phyloP scores from a whole-genome alignment of 1,284 basidiomycete genomes.

The Pascua guehoae region DNA sequence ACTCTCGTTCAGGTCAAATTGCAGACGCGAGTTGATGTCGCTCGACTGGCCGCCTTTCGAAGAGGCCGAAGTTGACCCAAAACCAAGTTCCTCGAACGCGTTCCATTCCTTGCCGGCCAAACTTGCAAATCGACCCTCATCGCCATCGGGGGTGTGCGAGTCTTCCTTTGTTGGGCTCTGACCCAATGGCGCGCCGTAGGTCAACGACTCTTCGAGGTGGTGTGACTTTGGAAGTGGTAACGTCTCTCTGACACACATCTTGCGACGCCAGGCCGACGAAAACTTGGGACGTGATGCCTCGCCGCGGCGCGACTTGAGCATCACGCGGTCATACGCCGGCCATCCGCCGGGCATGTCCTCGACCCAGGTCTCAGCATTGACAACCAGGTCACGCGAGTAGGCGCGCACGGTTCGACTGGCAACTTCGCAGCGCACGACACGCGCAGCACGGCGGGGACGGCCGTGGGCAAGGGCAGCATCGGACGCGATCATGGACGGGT shows the following conservation, averaged over 20 bases:
- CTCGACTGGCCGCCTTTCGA: neutral
- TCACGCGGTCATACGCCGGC: slow-evolving; percentile 39
- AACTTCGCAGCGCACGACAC: slow-evolving; percentile 65
- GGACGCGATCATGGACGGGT: slow-evolving; percentile 63
- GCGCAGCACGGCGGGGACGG: slow-evolving; percentile 65
- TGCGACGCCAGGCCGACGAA: slow-evolving; percentile 29
- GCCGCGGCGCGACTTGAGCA: slow-evolving; percentile 24
- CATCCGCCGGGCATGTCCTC: slow-evolving; percentile 35
- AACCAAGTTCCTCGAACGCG: slow-evolving; percentile 76
- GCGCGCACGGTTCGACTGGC: slow-evolving; percentile 73
- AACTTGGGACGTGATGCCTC: slow-evolving; percentile 37
- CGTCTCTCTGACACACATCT: slow-evolving; percentile 36
- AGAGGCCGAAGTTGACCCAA: slow-evolving; percentile 44
- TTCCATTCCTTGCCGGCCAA: slow-evolving; percentile 83
- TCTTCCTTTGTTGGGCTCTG: neutral
- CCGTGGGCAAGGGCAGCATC: slow-evolving; percentile 44
- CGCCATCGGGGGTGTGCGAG: slow-evolving; percentile 33
- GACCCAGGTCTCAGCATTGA: slow-evolving; percentile 68
- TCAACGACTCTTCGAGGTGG: slow-evolving; percentile 1
- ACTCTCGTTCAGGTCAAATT: slow-evolving; percentile 80
- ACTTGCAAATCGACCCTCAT: slow-evolving; percentile 68
- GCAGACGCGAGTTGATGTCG: slow-evolving; percentile 58
- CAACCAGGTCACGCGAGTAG: slow-evolving; percentile 75
- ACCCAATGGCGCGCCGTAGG: slow-evolving; percentile 10
- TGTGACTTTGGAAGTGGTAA: slow-evolving; percentile 24